Evolutionary conservation across 2,329 filamentous ascomycete genomes (phyloP).

Genomic region (Diaporthe longicolla): DNA sequence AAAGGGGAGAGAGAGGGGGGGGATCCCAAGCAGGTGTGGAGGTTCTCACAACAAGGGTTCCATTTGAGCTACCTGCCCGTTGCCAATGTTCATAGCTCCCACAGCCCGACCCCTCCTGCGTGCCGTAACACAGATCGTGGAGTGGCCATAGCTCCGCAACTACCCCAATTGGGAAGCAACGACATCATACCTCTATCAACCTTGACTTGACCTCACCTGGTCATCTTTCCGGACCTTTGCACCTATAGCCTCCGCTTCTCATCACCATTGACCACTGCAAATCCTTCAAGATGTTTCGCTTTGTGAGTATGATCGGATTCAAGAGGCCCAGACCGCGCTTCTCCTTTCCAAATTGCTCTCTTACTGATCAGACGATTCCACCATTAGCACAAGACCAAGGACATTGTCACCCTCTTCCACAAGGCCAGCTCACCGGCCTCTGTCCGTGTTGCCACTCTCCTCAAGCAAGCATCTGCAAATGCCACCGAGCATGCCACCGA

Average conservation of each 20-base stretch:
- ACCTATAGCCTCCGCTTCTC: background rate
- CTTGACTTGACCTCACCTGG: conserved; percentile 30
- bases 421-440: conserved; percentile 82
- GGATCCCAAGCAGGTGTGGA: too few relatives aligned
- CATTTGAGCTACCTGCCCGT: background rate
- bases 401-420: conserved; percentile 98
- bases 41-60: too few relatives aligned
- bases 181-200: conserved; percentile 19
- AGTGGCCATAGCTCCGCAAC: conserved; percentile 29
- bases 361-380: conserved; percentile 26
- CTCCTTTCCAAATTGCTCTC: conserved; percentile 3
- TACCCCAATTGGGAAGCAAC: conserved; percentile 23
- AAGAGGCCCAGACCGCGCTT: background rate
- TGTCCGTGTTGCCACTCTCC: conserved; percentile 77
- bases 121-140: background rate
- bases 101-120: background rate
- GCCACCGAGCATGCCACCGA: conserved; percentile 77
- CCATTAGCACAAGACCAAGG: conserved; percentile 80
- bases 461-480: conserved; percentile 84
- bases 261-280: conserved; percentile 19
- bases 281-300: conserved; percentile 60
- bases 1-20: too few relatives aligned
- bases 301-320: conserved; percentile 53
- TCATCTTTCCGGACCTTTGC: background rate
- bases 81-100: background rate